A percentile compares a stretch with the other conserved stretches of the same genome.
phyloP scores from a whole-genome alignment of 2,329 filamentous ascomycete species.

The Ophiostoma perfectum region DNA sequence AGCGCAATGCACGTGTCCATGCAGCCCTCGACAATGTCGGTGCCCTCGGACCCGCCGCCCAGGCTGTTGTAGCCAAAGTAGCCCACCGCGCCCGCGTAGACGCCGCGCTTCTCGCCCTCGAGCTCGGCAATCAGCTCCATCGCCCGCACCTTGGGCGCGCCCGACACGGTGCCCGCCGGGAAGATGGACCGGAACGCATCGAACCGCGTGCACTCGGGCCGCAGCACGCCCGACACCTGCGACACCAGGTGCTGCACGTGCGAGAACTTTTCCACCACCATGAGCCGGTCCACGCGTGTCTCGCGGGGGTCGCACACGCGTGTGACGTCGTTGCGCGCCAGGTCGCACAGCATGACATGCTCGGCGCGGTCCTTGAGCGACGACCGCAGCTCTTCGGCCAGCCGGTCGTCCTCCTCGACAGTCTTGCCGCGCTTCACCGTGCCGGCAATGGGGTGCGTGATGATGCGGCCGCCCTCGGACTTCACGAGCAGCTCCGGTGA shows the following conservation, averaged over 20 bases:
- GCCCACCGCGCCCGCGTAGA: conserved; percentile 93
- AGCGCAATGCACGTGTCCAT: conserved; percentile 85
- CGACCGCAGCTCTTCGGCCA: conserved; percentile 69
- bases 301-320: conserved; percentile 86
- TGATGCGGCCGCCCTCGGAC: conserved; percentile 71
- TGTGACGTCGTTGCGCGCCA: conserved; percentile 95
- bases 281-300: conserved; percentile 85
- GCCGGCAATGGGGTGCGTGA: conserved; percentile 95
- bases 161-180: conserved; percentile 90
- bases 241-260: conserved; percentile 97
- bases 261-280: conserved; percentile 91
- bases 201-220: conserved; percentile 79
- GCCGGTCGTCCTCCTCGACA: conserved; percentile 70
- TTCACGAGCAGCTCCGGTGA: conserved; percentile 94
- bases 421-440: conserved; percentile 84
- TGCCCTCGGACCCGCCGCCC: conserved; percentile 49
- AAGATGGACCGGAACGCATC: conserved; percentile 96
- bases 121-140: conserved; percentile 97
- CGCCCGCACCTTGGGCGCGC: conserved; percentile 89
- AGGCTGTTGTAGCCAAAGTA: conserved; percentile 78
- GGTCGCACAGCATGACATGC: conserved; percentile 96
- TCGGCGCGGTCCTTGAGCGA: conserved; percentile 89
- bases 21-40: conserved; percentile 64
- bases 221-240: conserved; percentile 86
- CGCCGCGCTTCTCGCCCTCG: conserved; percentile 86